Conservation (phyloP, 306 rosid species). For the Prunus kanzakura region DNA sequence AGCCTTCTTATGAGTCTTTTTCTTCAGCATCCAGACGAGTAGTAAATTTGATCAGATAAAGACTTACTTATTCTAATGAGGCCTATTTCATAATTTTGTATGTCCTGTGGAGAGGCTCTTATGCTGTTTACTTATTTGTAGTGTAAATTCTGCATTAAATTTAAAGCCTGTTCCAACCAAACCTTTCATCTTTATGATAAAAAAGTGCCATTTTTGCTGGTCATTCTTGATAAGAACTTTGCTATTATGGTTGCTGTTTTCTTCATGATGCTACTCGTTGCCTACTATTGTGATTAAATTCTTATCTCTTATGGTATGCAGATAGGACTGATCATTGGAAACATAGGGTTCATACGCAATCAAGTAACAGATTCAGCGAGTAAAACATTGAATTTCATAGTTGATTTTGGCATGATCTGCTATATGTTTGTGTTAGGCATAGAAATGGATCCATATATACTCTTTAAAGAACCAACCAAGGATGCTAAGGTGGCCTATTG, state of each 20-base stretch:
- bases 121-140: neutral
- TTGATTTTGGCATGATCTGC: slow-evolving; percentile 82
- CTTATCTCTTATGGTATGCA: slow-evolving; percentile 25
- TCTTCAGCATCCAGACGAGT: no score
- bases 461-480: slow-evolving; percentile 49
- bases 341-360: slow-evolving; percentile 46
- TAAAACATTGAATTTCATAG: slow-evolving; percentile 48
- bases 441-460: slow-evolving; percentile 78
- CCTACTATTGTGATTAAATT: neutral
- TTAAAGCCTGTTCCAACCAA: neutral
- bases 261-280: neutral
- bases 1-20: no score
- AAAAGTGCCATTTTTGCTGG: neutral
- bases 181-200: neutral
- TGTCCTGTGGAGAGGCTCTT: neutral
- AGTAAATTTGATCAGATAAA: neutral
- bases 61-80: neutral
- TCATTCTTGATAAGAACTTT: neutral
- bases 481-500: slow-evolving; percentile 76
- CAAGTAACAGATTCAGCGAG: slow-evolving; percentile 25
- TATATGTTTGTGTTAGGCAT: slow-evolving; percentile 91
- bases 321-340: slow-evolving; percentile 75
- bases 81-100: neutral
- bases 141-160: neutral
- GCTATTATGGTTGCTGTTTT: neutral